Evolutionary conservation across 108 stramenopile species (phyloP).

Genomic region (Nitzschia palea): DNA sequence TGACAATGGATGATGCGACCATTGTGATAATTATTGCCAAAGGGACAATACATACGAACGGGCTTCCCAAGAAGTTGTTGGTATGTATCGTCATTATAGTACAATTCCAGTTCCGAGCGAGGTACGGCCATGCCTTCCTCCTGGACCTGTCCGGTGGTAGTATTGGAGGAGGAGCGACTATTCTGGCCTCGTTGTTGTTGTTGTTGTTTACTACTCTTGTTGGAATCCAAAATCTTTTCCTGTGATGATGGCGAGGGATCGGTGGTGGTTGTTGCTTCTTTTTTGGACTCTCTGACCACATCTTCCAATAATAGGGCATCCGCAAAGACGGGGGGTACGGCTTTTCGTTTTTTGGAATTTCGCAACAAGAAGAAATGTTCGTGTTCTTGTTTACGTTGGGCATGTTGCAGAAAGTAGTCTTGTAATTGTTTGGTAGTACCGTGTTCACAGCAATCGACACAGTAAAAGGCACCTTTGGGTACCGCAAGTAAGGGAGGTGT

Average conservation of each 20-base stretch:
- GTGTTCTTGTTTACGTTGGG: constrained; percentile 28
- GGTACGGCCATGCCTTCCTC: too few relatives aligned
- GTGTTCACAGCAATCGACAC: constrained; percentile 45
- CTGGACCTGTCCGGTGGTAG: too few relatives aligned
- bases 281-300: constrained; percentile 2
- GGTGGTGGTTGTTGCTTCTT: neutral
- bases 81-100: neutral
- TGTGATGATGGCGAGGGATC: too few relatives aligned
- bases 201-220: too few relatives aligned
- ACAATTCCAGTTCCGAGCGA: constrained; percentile 31
- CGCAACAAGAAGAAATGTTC: too few relatives aligned
- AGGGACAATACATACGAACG: constrained; percentile 61
- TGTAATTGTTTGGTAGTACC: constrained; percentile 49
- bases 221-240: too few relatives aligned
- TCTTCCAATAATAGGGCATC: constrained; percentile 32
- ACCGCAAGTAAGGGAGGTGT: constrained; percentile 31
- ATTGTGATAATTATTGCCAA: constrained; percentile 65
- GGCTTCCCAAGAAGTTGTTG: constrained; percentile 59
- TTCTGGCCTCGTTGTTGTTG: too few relatives aligned
- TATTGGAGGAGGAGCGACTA: too few relatives aligned
- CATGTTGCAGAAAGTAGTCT: constrained; percentile 52
- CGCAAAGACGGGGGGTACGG: constrained; percentile 27
- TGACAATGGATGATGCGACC: constrained; percentile 71
- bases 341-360: too few relatives aligned
- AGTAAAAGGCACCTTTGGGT: constrained; percentile 60